phyloP scores from a whole-genome alignment of 441 rosid species.

The Erodium texanum region DNA sequence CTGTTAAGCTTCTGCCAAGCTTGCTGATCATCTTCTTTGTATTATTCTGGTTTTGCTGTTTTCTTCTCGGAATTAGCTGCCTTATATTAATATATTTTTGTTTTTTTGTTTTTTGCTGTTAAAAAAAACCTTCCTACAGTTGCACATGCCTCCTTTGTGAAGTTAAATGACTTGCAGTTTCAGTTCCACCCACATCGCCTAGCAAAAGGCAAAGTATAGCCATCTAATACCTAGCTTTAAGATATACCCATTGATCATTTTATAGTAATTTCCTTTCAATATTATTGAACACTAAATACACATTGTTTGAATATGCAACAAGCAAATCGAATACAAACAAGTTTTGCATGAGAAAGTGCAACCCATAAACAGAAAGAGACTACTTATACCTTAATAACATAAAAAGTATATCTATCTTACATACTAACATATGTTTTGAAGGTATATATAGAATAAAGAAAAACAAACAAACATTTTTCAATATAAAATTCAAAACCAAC shows the following conservation, averaged over 20 bases:
- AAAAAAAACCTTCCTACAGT: background rate
- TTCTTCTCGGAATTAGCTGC: too few species aligned
- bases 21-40: too few species aligned
- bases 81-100: too few species aligned
- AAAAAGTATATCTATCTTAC: background rate
- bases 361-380: background rate
- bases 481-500: background rate
- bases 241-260: background rate
- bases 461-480: background rate
- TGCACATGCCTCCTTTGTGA: background rate
- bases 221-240: background rate
- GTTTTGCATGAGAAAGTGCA: background rate
- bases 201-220: background rate
- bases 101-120: too few species aligned
- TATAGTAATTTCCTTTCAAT: background rate
- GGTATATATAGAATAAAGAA: constrained; percentile 7
- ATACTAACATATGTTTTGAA: background rate
- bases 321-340: background rate
- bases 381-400: background rate
- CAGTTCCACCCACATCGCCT: background rate
- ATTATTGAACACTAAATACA: background rate
- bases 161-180: background rate
- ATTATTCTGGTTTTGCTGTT: too few species aligned
- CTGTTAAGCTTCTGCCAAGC: too few species aligned
- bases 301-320: background rate